These are phyloP conservation scores for Trametes versicolor DNA, from an alignment of 1,284 basidiomycete species.

Conservation along the genomic window DNA sequence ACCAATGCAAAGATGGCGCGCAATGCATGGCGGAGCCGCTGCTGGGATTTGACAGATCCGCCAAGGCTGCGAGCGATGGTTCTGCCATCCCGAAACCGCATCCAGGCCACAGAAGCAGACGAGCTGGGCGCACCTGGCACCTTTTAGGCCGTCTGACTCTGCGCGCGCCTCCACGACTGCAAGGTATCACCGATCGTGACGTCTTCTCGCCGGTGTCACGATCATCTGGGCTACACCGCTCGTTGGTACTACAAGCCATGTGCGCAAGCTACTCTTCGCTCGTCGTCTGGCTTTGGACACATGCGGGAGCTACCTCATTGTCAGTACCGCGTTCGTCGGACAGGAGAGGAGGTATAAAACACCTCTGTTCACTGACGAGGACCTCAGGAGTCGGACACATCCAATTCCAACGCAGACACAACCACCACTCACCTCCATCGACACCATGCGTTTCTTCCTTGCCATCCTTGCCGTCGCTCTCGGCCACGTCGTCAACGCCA, in stretches of 20 bases:
- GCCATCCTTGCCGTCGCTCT: background rate
- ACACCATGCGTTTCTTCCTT: constrained; percentile 4
- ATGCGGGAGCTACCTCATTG: background rate
- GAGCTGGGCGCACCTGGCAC: no score
- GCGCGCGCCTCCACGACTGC: background rate
- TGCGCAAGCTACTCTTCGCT: background rate
- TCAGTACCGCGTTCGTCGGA: background rate
- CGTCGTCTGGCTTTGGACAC: no score
- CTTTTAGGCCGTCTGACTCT: background rate
- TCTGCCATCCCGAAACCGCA: no score
- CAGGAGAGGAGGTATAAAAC: background rate
- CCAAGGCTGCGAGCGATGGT: no score
- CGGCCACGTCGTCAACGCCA: background rate
- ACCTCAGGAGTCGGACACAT: background rate
- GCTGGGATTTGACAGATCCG: no score
- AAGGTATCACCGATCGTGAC: background rate
- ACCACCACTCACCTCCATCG: background rate
- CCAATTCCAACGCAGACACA: background rate
- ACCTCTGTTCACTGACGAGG: background rate
- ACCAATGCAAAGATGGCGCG: no score
- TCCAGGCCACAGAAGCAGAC: no score
- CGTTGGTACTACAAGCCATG: background rate
- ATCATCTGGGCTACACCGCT: background rate
- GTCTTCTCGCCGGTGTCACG: constrained; percentile 3
- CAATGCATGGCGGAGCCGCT: no score